These are phyloP conservation scores for Phaeosphaeria sp. DNA, from an alignment of 2,329 filamentous ascomycete species.

Conservation along the genomic window DNA sequence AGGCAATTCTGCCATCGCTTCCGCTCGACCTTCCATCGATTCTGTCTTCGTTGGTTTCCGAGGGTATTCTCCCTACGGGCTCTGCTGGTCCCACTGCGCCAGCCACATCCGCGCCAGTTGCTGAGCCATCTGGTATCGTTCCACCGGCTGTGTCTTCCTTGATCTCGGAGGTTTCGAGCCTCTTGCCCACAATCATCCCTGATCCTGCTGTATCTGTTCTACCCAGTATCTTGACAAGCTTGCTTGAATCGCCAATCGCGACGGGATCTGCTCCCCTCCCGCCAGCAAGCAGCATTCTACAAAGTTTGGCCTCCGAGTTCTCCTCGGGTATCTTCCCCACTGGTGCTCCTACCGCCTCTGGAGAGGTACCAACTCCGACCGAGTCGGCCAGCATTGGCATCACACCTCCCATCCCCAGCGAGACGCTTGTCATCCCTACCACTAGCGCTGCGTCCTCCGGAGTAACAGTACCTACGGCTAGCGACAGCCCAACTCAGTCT, in stretches of 20 bases:
- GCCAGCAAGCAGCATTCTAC: conserved; percentile 15
- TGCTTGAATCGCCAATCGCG: conserved; percentile 22
- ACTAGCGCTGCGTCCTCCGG: conserved; percentile 1
- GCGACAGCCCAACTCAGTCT: conserved; percentile 3
- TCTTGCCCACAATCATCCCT: conserved; percentile 25
- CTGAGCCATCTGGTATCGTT: conserved; percentile 14
- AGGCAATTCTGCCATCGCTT: conserved; percentile 17
- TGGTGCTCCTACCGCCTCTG: not conserved
- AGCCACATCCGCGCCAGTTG: conserved; percentile 18
- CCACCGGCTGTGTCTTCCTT: conserved; percentile 24
- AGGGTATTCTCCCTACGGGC: conserved; percentile 25
- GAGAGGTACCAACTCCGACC: not conserved
- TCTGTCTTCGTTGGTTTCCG: conserved; percentile 28
- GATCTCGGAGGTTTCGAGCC: conserved; percentile 21
- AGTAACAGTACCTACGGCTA: not conserved
- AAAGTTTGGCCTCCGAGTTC: conserved; percentile 8
- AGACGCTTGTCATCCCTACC: not conserved
- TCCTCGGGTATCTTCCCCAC: conserved; percentile 12
- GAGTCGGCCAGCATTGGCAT: conserved; percentile 2
- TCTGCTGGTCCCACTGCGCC: conserved; percentile 23
- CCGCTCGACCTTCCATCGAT: conserved; percentile 19
- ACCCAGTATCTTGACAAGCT: conserved; percentile 23
- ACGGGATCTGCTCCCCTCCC: conserved; percentile 20
- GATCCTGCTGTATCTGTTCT: conserved; percentile 23
- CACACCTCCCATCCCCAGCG: conserved; percentile 6